Base-by-base conservation (phyloP, 495 filamentous ascomycete genomes). In the Ramalina intermedia region DNA sequence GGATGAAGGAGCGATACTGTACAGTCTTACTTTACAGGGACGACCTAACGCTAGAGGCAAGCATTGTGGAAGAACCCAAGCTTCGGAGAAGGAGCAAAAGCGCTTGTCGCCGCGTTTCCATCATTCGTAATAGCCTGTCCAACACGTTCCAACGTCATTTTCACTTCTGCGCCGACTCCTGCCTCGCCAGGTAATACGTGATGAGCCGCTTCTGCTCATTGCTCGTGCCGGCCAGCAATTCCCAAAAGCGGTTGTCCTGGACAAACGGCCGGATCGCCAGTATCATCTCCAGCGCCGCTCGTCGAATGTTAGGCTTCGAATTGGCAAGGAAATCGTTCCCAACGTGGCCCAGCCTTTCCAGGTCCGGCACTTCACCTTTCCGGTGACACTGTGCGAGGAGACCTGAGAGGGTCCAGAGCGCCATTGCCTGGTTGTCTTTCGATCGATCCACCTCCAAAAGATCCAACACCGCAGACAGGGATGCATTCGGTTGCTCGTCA, bases 181-280 rank as follows among this genome's bases (percentile, higher is more conserved):
- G 52, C 63, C 79, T 84, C 16, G 81, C 81, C 58, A 87, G 80
- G 65, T 86, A 90, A 60, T 90, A 90, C n/a, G 80, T 84, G 52
- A 90, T 76, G 50, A 90, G 58, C 51, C 81, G 86, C 58, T 82
- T 81, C 5, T 80, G 76, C 39, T 80, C 80, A 35, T 82, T 79
- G 48, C 69, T 74, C 29, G 82, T 70, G 2, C 69, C 70, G 49
- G 71, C 78, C 42, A 87, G 62, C 24, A 76, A 66, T 35, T 74
- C 68, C 73, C 84, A 84, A 59, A 87, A 85, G 39, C 66, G 60
- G 13, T 70, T 66, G 46, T 82, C 79, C 14, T 77, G 75, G 20
- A 87, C 69, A 46, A 81, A 69, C 24, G 75, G 71, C 54, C 89
- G 80, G 51, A 96, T 63, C 48, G 73, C 78, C 1, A 90, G 78